Base-by-base conservation (phyloP, 164 flowering plant species). In the Nymphaea colorata region DNA sequence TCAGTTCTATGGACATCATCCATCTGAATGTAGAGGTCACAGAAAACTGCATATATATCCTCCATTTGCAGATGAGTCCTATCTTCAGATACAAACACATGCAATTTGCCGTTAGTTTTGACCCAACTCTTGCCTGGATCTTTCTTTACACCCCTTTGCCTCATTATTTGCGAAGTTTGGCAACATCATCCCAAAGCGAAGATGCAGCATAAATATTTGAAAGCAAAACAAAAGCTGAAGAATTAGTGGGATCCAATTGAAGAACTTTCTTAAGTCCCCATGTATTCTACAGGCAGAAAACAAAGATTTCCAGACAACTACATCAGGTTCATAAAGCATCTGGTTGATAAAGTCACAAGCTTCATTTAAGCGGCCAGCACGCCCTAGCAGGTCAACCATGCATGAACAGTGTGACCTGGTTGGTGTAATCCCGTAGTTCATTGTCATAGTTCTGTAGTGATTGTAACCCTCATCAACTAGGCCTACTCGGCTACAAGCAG, bases 401-500 rank as follows among this genome's bases (percentile, higher is more conserved):
- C 90, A 87, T 8, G 90, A 79, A 70, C 76, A 78, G 41, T 83
- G 95, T 74, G 85, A 90, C 75, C 72, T 82, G 5, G 86, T 85
- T 6, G 90, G 91, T 6, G 17, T 41, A 59, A 87, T 69, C 41
- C 87, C 84, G 69, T 84, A 75, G 3, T 85, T 83, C 3, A 42
- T 43, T 69, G 81, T 78, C 90, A 89, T 85, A 47, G 71, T 70
- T 57, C 47, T 69, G 69, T 75, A 89, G 44, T 84, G 62, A 14
- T 75, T 44, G 74, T 64, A 68, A 3, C 91, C 95, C 75, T 87
- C 87, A 47, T 85, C 87, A 14, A 84, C 82, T 68, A 82, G 70
- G 59, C 91, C 91, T 36, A 83, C 85, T 75, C 80, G 87, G 68
- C 88, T 82, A 69, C 91, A 89, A 57, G 91, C 90, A 51, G 87